Base-by-base conservation (phyloP, 805 yeast genomes). In the Pichia californica region DNA sequence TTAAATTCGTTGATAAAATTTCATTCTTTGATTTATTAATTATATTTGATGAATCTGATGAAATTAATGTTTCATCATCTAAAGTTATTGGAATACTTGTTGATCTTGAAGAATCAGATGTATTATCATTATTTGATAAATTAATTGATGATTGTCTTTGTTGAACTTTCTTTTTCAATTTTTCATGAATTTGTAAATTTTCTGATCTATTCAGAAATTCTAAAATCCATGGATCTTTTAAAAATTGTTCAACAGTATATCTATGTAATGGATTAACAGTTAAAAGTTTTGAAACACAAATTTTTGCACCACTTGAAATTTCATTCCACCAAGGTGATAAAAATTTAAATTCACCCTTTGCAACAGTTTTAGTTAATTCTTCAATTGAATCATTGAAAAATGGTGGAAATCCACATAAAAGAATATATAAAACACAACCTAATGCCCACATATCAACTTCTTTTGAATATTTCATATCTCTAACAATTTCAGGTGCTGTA, bases 391-490 rank as follows among this genome's bases (percentile, higher is more conserved):
- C 93, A 58, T 87, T 94, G 63, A 88, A 93, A 59, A 93, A 93
- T 5, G 99, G 99, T 1, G 99, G 99, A 66, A 93, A 93, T 4
- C 99, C 99, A 67, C 98, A 93, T 29, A 93, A 68, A 34, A 93
- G 69, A 0, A 98, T 93, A 59, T 93, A 93, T 43, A 93, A 66
- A 0, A 93, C 96, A 66, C 99, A 93, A 0, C 99, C 99, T 43
- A 93, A 70, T 5, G 97, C 97, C 99, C 99, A 93, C 93, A 93
- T 87, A 61, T 93, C 99, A 30, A 93, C 99, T 50, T 88, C 83
- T 67, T 86, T 88, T 2, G 96, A 85, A 59, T 93, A 93, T 37
- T 81, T 74, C 67, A 89, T 95, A 62, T 93, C 98, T 51, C 83
- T 81, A 32, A 93, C 98, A 53, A 93, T 91, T 63, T 93, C 99